A percentile compares a stretch with the other conserved stretches of the same genome.
Evolutionary conservation across 1,284 basidiomycete genomes (phyloP).

Genomic region (Cerrena zonata): DNA sequence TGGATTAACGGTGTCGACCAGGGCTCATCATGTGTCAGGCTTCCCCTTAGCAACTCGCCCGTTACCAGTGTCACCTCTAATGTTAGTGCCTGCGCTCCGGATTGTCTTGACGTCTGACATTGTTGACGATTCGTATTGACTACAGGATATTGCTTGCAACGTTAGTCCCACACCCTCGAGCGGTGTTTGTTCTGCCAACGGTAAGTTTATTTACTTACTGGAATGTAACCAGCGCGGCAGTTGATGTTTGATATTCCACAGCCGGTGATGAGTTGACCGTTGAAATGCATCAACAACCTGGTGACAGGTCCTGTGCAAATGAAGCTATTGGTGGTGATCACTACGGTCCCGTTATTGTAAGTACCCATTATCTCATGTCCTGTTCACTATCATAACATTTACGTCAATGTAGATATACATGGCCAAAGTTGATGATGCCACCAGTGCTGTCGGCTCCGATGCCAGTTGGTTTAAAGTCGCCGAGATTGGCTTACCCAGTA

Average conservation of each 20-base stretch:
- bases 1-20: slow-evolving; percentile 38
- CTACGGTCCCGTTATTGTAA: slow-evolving; percentile 21
- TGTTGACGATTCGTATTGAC: neutral
- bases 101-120: neutral
- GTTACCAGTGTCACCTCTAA: slow-evolving; percentile 28
- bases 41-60: slow-evolving; percentile 41
- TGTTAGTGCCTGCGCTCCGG: no score
- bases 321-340: slow-evolving; percentile 33
- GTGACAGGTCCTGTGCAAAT: slow-evolving; percentile 40
- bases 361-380: neutral
- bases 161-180: slow-evolving; percentile 2
- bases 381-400: neutral
- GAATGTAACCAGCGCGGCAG: neutral
- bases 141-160: slow-evolving; percentile 46
- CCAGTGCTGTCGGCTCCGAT: slow-evolving; percentile 37
- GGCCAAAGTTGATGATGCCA: slow-evolving; percentile 42
- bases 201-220: slow-evolving; percentile 22
- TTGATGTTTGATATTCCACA: slow-evolving; percentile 12
- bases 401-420: neutral
- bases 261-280: slow-evolving; percentile 45
- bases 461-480: slow-evolving; percentile 49
- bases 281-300: slow-evolving; percentile 51
- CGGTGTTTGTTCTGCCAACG: slow-evolving; percentile 29
- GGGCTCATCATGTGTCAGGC: slow-evolving; percentile 35
- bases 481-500: slow-evolving; percentile 43